Percentiles rank a stretch among this genome's conserved stretches.
Evolutionary conservation across 805 yeast species (phyloP).

Genomic region (Candida corydali): DNA sequence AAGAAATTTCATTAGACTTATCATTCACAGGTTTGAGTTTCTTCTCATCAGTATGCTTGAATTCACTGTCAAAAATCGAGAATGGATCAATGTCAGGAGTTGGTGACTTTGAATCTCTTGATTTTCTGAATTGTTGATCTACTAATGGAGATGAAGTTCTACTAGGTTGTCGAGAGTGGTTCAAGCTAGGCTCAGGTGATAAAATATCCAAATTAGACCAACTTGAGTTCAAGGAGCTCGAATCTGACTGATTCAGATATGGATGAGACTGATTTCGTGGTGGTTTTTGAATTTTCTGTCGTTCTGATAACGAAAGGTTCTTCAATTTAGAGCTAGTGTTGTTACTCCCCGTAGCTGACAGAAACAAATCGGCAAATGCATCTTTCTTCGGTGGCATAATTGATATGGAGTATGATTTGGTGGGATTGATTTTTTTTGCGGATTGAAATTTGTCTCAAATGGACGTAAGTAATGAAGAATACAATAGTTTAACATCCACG

Average conservation of each 20-base stretch:
- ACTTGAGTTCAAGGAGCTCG: conserved; percentile 18
- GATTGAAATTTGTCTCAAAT: too few species aligned
- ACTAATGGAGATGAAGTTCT: not conserved
- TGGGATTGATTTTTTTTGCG: not conserved
- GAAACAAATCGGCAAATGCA: conserved; percentile 43
- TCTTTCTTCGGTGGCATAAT: conserved; percentile 40
- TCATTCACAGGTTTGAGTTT: not conserved
- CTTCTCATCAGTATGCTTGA: not conserved
- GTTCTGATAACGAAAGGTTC: conserved; percentile 19
- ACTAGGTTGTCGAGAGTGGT: not conserved
- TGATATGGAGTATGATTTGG: too few species aligned
- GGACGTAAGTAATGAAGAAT: conserved; percentile 26
- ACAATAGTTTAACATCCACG: conserved; percentile 32
- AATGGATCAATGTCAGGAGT: conserved; percentile 9
- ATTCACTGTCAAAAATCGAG: conserved; percentile 7
- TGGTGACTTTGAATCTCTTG: too few species aligned
- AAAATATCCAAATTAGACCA: conserved; percentile 40
- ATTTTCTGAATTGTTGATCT: too few species aligned
- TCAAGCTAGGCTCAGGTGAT: conserved; percentile 4
- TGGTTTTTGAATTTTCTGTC: conserved; percentile 18
- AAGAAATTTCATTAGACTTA: conserved; percentile 9
- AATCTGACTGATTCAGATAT: conserved; percentile 23
- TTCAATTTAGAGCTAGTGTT: conserved; percentile 8
- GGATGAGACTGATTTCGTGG: conserved; percentile 4
- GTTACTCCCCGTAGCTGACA: conserved; percentile 18